Conservation (phyloP, 164 flowering plant species). For the Sedum album region DNA sequence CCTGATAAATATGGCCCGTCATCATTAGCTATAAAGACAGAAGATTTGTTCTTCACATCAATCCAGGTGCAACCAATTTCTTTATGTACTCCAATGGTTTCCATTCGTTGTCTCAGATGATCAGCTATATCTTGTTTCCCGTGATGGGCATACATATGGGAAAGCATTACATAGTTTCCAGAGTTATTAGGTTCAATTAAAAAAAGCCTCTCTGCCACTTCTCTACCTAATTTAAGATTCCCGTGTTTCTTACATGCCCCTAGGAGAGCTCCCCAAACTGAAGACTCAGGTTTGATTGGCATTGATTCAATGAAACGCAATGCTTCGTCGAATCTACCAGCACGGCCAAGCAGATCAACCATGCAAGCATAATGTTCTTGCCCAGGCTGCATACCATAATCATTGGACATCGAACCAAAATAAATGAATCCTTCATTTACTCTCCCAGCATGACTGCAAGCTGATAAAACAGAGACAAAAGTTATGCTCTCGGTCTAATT, state of each 20-base stretch:
- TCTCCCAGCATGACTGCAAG: constrained; percentile 53
- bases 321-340: constrained; percentile 51
- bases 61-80: constrained; percentile 64
- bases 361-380: constrained; percentile 66
- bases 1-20: constrained; percentile 32
- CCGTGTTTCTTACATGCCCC: constrained; percentile 50
- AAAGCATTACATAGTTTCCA: constrained; percentile 54
- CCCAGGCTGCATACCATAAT: constrained; percentile 34
- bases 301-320: constrained; percentile 42
- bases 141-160: constrained; percentile 35
- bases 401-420: constrained; percentile 39
- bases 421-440: constrained; percentile 41
- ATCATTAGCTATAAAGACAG: constrained; percentile 43
- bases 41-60: constrained; percentile 33
- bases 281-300: constrained; percentile 42
- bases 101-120: constrained; percentile 47
- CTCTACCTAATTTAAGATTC: constrained; percentile 47
- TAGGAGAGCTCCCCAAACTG: constrained; percentile 62
- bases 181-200: constrained; percentile 52
- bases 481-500: constrained; percentile 43
- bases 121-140: constrained; percentile 48
- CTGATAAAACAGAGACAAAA: constrained; percentile 49
- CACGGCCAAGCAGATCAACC: constrained; percentile 62
- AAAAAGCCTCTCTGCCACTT: constrained; percentile 46
- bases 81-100: constrained; percentile 32